Evolutionary conservation across 2,329 filamentous ascomycete species (phyloP).

Genomic region (Sporothrix phasma): DNA sequence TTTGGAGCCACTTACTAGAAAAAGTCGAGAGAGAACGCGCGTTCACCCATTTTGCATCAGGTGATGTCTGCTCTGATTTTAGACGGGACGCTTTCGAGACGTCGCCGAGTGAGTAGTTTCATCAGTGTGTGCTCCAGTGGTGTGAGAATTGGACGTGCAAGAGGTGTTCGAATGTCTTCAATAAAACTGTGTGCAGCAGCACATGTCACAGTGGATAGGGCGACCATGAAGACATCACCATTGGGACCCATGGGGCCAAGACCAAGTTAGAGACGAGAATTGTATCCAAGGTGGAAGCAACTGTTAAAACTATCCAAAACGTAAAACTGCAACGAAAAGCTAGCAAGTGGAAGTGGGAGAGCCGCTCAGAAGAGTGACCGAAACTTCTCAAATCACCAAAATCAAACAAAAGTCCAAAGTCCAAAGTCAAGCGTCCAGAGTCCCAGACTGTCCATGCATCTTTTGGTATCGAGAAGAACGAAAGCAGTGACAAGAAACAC

Average conservation of each 20-base stretch:
- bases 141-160: no score
- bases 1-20: neutral
- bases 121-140: no score
- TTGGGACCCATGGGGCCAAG: neutral
- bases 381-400: neutral
- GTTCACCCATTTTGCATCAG: no score
- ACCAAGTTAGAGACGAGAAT: no score
- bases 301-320: neutral
- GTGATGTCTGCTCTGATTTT: no score
- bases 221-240: neutral
- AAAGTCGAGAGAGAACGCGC: neutral
- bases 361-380: neutral
- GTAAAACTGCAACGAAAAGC: neutral
- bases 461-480: constrained; percentile 12
- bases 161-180: no score
- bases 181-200: no score
- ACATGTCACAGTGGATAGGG: neutral
- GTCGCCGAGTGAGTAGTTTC: neutral
- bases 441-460: constrained; percentile 12
- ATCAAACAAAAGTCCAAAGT: neutral
- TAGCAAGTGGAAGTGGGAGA: neutral
- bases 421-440: constrained; percentile 3
- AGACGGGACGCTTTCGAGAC: no score
- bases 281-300: no score
- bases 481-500: constrained; percentile 6